Percentiles rank a stretch among this genome's conserved stretches.
Conservation (phyloP, 352 stramenopile species). For the Stramenopiles sp. region DNA sequence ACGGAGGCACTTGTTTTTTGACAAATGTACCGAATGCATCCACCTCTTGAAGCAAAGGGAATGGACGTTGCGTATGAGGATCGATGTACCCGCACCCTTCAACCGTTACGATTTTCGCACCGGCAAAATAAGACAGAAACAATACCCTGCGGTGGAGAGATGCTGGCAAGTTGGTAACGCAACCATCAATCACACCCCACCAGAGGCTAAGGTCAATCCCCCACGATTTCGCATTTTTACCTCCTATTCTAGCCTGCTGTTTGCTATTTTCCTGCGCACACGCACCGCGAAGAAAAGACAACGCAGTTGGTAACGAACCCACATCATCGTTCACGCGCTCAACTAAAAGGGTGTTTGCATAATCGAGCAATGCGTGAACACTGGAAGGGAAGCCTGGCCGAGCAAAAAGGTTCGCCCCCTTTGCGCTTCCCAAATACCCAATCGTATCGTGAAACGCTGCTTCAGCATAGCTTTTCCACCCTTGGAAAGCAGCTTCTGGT, state of each 20-base stretch:
- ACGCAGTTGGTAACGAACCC: not conserved
- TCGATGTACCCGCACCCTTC: not conserved
- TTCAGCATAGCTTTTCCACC: not conserved
- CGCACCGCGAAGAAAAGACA: not conserved
- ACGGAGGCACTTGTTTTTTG: not conserved
- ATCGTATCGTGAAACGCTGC: not conserved
- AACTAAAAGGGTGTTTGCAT: not conserved
- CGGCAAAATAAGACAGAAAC: not conserved
- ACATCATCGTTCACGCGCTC: not conserved
- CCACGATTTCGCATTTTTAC: not conserved
- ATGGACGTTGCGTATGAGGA: not conserved
- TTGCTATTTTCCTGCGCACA: not conserved
- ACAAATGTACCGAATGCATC: not conserved
- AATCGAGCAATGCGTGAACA: not conserved
- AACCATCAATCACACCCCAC: slow-evolving; percentile 4
- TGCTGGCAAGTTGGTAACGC: not conserved
- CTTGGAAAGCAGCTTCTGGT: not conserved
- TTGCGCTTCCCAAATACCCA: not conserved
- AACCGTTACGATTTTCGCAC: not conserved
- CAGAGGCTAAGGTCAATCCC: not conserved
- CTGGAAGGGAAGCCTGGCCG: not conserved
- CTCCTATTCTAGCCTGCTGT: too few species aligned
- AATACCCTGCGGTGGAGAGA: not conserved
- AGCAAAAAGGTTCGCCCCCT: not conserved
- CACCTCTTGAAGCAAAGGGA: not conserved